Base-by-base conservation (phyloP, 257 asterid species). In the Knoxia roxburghii region DNA sequence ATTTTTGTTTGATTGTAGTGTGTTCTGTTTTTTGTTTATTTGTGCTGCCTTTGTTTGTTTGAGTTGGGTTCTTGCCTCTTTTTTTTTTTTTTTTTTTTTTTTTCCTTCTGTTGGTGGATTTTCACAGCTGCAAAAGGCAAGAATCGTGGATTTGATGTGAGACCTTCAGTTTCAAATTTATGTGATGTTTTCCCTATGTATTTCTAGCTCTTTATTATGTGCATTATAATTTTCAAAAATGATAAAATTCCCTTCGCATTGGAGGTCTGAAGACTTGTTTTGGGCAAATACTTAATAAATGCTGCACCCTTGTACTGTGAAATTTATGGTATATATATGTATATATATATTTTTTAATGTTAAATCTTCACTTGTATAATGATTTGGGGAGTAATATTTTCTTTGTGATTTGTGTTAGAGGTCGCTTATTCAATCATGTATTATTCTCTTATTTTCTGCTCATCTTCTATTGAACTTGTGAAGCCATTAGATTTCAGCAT, bases 51-150 rank as follows among this genome's bases (percentile, higher is more conserved):
- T 72, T 56, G 23, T 13, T 20, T 24, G 26, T 12, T 14, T 75
- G 75, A 49, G 21, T 65, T 1, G 9, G 46, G 64, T 2, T 48
- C 27, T 64, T 49, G 60, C 37, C 64, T 48, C 55, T 69, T 21
- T 7, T 7, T 33, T 58, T 3, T 20, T n/a, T n/a, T n/a, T n/a
- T n/a, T n/a, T n/a, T n/a, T n/a, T n/a, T n/a, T n/a, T n/a, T n/a
- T n/a, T n/a, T n/a, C n/a, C n/a, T 50, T 64, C 29, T 7, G 24
- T 41, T n/a, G 32, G 65, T 26, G 21, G 20, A 20, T 12, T 1
- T 32, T 33, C 20, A 46, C 46, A 7, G 14, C 30, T 24, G n/a
- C 0, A n/a, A 3, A 55, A 57, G 30, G n/a, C 12, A 59, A 56
- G 14, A 69, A 39, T 57, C 40, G 52, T 41, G 50, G 10, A 40